Base-by-base conservation (phyloP, 2,329 filamentous ascomycete genomes). In the Emergomyces orientalis region DNA sequence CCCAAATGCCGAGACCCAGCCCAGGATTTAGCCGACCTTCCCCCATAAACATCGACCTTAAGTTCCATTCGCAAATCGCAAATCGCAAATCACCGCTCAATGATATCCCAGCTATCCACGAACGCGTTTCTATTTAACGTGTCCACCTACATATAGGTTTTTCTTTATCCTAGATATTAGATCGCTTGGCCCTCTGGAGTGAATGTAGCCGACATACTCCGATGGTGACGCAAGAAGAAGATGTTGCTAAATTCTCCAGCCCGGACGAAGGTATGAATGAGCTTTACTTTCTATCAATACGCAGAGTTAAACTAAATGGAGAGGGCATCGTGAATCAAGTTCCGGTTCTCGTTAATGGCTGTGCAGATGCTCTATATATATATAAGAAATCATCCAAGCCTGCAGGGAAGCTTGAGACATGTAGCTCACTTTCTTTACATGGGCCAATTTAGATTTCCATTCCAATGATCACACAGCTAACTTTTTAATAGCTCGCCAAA, bases 201-300 rank as follows among this genome's bases (percentile, higher is more conserved):
- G 39, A 39, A 57, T 57, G n/a, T 19, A 57, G 34, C 22, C 4
- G 13, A 19, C 37, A 19, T 43, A 43, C 30, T 7, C 41, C 27
- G 17, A 73, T 71, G 69, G 67, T 63, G 65, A 68, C 63, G 39
- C 67, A 59, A 13, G 57, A 59, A 41, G 54, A 69, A 61, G 74
- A 75, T 60, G 66, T 71, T 30, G 68, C 72, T n/a, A 70, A 71
- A 58, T 67, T 74, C 51, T 69, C 71, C 55, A 71, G 66, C 61
- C 70, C 69, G 37, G 69, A 72, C 30, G 65, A 69, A 59, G 66
- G 74, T 76, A 67, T 67, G 71, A 68, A 5, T 55, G 14, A 22
- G 30, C 4, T 59, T 32, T 27, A 13, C 7, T 49, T 32, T 27
- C 7, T 47, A 14, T 17, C 17, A n/a, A 25, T 27, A 25, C 41